A percentile compares a stretch with the other conserved stretches of the same genome.
These are phyloP conservation scores for Rhododendron mucronatum DNA, from an alignment of 148 eudicot species.

Conservation along the genomic window DNA sequence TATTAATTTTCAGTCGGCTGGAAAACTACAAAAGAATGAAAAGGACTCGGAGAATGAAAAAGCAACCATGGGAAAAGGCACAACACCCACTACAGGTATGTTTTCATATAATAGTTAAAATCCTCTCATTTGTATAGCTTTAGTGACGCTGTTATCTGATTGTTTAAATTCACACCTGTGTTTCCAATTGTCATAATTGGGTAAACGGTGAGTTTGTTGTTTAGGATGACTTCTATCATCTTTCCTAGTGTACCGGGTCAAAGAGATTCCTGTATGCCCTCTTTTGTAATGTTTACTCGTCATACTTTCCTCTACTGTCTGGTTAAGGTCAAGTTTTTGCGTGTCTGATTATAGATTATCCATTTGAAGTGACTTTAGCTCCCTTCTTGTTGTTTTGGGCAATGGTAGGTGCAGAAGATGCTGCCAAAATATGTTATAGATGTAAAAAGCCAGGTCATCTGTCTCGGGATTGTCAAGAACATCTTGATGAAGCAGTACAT, in stretches of 20 bases:
- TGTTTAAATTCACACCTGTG: not conserved
- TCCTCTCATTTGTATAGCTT: not conserved
- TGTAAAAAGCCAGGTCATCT: slow-evolving; percentile 90
- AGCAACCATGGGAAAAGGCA: slow-evolving; percentile 21
- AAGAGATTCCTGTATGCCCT: not conserved
- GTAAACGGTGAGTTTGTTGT: not conserved
- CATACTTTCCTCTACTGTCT: not conserved
- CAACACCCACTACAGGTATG: slow-evolving; percentile 20
- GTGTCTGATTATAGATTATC: not conserved
- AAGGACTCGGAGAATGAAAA: slow-evolving; percentile 29
- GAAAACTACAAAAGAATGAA: slow-evolving; percentile 46
- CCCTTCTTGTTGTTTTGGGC: not conserved
- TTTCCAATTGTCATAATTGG: not conserved
- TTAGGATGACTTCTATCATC: not conserved
- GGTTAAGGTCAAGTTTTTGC: not conserved
- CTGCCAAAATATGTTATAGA: slow-evolving; percentile 78
- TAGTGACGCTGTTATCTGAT: not conserved
- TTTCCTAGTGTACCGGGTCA: not conserved
- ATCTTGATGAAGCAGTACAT: slow-evolving; percentile 29
- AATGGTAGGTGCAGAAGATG: slow-evolving; percentile 47
- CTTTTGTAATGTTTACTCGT: not conserved
- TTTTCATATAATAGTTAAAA: not conserved
- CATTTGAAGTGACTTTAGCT: not conserved
- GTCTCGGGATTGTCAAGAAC: slow-evolving; percentile 86
- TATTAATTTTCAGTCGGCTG: slow-evolving; percentile 59